These are phyloP conservation scores for Fusarium aywerte DNA, from an alignment of 2,329 filamentous ascomycete species.

Conservation along the genomic window DNA sequence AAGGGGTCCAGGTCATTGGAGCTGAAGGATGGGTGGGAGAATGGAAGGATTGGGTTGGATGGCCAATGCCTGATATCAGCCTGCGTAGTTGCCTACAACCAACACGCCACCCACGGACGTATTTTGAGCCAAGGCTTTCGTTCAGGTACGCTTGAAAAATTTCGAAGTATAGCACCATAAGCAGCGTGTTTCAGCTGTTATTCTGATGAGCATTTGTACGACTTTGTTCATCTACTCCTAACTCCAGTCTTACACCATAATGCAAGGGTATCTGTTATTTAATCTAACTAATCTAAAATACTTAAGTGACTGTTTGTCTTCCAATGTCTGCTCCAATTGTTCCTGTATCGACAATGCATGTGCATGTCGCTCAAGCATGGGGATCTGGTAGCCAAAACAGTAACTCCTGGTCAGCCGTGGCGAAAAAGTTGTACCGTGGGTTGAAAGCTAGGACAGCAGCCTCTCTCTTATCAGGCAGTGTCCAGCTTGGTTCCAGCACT, in stretches of 20 bases:
- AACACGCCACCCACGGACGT: neutral
- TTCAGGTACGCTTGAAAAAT: too few species aligned
- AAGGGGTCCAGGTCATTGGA: neutral
- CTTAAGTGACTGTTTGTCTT: neutral
- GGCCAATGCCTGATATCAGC: constrained; percentile 2
- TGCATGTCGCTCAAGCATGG: constrained; percentile 54
- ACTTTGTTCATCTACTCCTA: neutral
- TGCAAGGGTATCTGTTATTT: constrained; percentile 32
- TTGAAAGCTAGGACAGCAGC: constrained; percentile 86
- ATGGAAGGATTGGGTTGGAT: neutral
- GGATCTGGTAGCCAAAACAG: constrained; percentile 82
- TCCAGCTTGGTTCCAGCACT: constrained; percentile 70
- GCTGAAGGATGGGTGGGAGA: neutral
- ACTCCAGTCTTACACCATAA: neutral
- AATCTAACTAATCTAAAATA: neutral
- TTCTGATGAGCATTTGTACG: neutral
- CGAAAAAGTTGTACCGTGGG: constrained; percentile 90
- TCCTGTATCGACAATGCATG: neutral
- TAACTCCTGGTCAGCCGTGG: constrained; percentile 86
- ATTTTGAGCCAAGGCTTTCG: neutral
- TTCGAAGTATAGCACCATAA: too few species aligned
- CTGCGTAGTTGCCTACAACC: neutral
- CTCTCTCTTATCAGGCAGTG: constrained; percentile 73
- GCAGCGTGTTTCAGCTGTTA: too few species aligned
- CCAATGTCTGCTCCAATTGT: neutral